Base-by-base conservation (phyloP, 2,329 filamentous ascomycete genomes). In the Cercospora sesami region DNA sequence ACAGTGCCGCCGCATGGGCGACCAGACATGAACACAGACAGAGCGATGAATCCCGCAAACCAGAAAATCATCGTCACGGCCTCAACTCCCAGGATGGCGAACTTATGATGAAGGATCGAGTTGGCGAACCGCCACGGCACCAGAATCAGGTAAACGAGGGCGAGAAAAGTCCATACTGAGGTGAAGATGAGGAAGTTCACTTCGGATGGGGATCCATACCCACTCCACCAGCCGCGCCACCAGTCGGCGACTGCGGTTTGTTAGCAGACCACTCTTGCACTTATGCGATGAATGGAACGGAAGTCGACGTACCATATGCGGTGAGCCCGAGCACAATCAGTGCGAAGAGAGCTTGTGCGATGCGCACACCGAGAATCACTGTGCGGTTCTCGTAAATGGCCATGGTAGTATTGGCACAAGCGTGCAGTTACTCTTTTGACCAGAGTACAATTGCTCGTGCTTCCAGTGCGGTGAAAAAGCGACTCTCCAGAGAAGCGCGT, bases 31-130 rank as follows among this genome's bases (percentile, higher is more conserved):
- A 84, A 83, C 21, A 88, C 89, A 0, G 90, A 92, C 10, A 94
- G 80, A 0, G 92, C 92, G 72, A 96, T 89, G 74, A 93, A 91
- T 6, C 92, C 93, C 0, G 90, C 89, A 76, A 97, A 95, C 93
- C 93, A 97, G 83, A 96, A 96, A 66, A 96, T 84, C 81, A 90
- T 89, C 9, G 92, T 95, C 26, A 95, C 72, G 58, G 83, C 83
- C 75, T 96, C 91, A 33, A 92, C 83, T 1, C 75, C 88, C 18
- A 94, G 82, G 16, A 93, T 86, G 55, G 85, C 87, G 61, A 87
- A 86, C 63, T 85, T 86, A 78, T 92, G 87, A 74, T 89, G 89
- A 10, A 88, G 74, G n/a, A 60, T 33, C 26, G 82, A 81, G 28
- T 74, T 71, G 61, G 72, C 71, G 66, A 76, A 76, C 26, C 68